Conservation (phyloP, 2,329 filamentous ascomycete genomes). For the Nigrograna mackinnonii region DNA sequence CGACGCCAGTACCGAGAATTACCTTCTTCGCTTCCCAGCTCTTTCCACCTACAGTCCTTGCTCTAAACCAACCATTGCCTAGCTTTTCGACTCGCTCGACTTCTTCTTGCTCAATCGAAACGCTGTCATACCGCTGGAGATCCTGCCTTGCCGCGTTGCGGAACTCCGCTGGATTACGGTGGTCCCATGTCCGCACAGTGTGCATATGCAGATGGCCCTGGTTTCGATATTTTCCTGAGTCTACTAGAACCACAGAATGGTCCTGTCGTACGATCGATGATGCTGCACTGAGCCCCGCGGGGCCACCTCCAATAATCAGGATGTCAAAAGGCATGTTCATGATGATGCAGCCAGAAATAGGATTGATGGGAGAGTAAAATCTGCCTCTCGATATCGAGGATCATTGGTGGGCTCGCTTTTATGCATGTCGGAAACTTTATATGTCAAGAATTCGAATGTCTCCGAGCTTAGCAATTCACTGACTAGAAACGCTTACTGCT, state of each 20-base stretch:
- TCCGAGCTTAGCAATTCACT: too few relatives aligned
- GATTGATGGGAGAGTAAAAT: too few relatives aligned
- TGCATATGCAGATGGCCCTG: constrained; percentile 43
- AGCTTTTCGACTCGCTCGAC: constrained; percentile 20
- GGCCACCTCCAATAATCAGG: constrained; percentile 40
- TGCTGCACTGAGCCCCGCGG: constrained; percentile 44
- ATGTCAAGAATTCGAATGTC: too few relatives aligned
- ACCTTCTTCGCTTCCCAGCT: constrained; percentile 55
- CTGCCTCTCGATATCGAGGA: too few relatives aligned
- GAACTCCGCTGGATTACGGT: constrained; percentile 34
- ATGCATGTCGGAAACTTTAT: too few relatives aligned
- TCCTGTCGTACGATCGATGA: constrained; percentile 37
- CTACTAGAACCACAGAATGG: constrained; percentile 45
- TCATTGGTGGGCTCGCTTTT: too few relatives aligned
- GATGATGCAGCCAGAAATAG: not conserved
- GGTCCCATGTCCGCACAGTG: constrained; percentile 43
- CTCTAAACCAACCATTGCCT: constrained; percentile 28
- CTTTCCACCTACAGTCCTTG: constrained; percentile 42
- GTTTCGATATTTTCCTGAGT: constrained; percentile 45
- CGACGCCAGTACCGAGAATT: constrained; percentile 56
- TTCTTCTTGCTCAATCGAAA: constrained; percentile 17
- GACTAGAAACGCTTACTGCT: too few relatives aligned
- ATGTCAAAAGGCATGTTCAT: constrained; percentile 2
- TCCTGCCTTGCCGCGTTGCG: constrained; percentile 26
- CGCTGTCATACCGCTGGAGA: constrained; percentile 25